Evolutionary conservation across 1,284 basidiomycete genomes (phyloP).

Genomic region (Violaceomyces palustris): DNA sequence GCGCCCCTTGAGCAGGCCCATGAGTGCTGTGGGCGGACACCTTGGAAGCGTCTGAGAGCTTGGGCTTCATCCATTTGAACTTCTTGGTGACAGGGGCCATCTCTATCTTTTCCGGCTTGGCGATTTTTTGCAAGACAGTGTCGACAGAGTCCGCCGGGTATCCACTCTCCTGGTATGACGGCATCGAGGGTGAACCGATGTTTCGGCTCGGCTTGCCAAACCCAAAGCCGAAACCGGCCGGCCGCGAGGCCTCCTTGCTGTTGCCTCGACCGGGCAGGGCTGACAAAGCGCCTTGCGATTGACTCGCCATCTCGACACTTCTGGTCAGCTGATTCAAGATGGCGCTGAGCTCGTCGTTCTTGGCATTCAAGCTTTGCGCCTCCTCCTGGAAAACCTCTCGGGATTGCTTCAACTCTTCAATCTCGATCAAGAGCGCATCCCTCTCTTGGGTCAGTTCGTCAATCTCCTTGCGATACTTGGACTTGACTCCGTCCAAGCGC

Average conservation of each 20-base stretch:
- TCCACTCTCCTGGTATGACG: conserved; percentile 15
- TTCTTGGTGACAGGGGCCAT: conserved; percentile 53
- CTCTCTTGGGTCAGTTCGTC: conserved; percentile 75
- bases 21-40: neutral
- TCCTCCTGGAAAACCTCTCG: conserved; percentile 85
- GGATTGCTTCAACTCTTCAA: conserved; percentile 77
- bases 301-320: conserved; percentile 23
- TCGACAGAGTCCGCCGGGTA: conserved; percentile 19
- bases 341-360: conserved; percentile 86
- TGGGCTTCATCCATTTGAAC: conserved; percentile 60
- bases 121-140: conserved; percentile 54
- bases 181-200: conserved; percentile 22
- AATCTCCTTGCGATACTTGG: conserved; percentile 79
- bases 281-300: conserved; percentile 14
- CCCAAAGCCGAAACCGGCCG: conserved; percentile 27
- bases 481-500: conserved; percentile 83
- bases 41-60: conserved; percentile 31
- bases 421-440: conserved; percentile 73
- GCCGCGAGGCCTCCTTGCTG: conserved; percentile 7
- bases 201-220: conserved; percentile 21
- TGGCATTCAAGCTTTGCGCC: conserved; percentile 77
- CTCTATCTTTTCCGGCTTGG: conserved; percentile 54
- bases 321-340: conserved; percentile 63
- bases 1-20: conserved; percentile 1
- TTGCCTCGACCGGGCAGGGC: conserved; percentile 7